Percentiles rank a stretch among this genome's conserved stretches.
Conservation (phyloP, 306 rosid genomes). For the Cucumis melo region DNA sequence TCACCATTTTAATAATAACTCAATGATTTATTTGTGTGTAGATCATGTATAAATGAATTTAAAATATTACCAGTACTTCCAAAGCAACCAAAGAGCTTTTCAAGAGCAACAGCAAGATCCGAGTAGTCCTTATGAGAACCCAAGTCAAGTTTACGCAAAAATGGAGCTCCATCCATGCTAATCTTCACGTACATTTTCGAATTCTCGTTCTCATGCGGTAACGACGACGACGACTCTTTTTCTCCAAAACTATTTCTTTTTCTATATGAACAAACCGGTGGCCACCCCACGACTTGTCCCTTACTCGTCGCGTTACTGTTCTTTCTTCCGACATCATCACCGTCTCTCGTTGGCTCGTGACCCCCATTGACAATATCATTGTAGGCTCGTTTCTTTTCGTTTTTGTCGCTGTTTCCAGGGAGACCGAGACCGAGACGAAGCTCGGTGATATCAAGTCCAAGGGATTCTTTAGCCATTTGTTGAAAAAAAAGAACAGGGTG, state of each 20-base stretch:
- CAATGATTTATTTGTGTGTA: too few relatives aligned
- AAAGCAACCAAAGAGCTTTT: slow-evolving; percentile 60
- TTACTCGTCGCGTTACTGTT: slow-evolving; percentile 3
- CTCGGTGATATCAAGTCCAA: slow-evolving; percentile 80
- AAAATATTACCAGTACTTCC: slow-evolving; percentile 53
- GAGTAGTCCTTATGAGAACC: slow-evolving; percentile 39
- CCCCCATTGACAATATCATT: slow-evolving; percentile 29
- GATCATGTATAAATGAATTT: too few relatives aligned
- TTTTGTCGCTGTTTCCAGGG: slow-evolving; percentile 26
- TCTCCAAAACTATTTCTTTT: slow-evolving; percentile 43
- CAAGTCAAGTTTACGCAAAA: slow-evolving; percentile 75
- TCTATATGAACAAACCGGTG: slow-evolving; percentile 78
- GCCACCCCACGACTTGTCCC: slow-evolving; percentile 76
- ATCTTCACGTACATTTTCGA: slow-evolving; percentile 73
- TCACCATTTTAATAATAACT: too few relatives aligned
- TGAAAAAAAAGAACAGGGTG: neutral
- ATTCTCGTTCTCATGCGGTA: neutral
- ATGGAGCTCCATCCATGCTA: slow-evolving; percentile 94
- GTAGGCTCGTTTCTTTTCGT: slow-evolving; percentile 59
- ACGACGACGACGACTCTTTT: neutral
- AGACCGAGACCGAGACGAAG: slow-evolving; percentile 72
- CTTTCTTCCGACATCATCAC: slow-evolving; percentile 3
- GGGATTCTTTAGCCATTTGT: slow-evolving; percentile 45
- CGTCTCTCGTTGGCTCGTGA: neutral
- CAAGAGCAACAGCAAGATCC: slow-evolving; percentile 58